Percentiles rank a stretch among this genome's conserved stretches.
Conservation (phyloP, 176 grass and related monocot species). For the Puya raimondii region DNA sequence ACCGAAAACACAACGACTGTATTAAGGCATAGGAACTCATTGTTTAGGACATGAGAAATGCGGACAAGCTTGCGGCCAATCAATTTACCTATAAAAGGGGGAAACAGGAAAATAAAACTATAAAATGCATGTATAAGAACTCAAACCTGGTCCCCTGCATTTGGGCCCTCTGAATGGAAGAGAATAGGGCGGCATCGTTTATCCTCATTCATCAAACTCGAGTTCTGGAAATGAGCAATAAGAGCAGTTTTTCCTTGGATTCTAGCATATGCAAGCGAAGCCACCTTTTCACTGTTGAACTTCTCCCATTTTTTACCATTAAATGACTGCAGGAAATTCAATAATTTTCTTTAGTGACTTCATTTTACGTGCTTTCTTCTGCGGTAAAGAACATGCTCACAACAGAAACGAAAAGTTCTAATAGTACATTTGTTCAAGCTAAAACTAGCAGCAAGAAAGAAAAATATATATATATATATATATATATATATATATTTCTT, state of each 20-base stretch:
- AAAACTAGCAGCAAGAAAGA: not conserved
- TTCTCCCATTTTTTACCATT: constrained; percentile 95
- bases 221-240: constrained; percentile 88
- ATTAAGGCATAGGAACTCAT: no score
- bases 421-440: no score
- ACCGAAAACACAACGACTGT: no score
- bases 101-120: not conserved
- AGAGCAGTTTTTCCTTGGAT: constrained; percentile 85
- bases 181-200: constrained; percentile 85
- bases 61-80: not conserved
- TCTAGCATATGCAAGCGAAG: constrained; percentile 83
- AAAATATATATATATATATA: not conserved
- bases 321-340: constrained; percentile 50
- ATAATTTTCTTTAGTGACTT: not conserved
- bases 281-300: constrained; percentile 96
- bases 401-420: not conserved
- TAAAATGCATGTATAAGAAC: not conserved
- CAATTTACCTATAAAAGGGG: not conserved
- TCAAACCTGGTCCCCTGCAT: constrained; percentile 72
- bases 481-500: no score
- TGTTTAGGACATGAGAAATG: not conserved
- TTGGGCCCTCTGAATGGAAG: constrained; percentile 85
- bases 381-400: not conserved
- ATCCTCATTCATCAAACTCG: constrained; percentile 95
- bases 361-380: no score